A percentile compares a stretch with the other conserved stretches of the same genome.
These are phyloP conservation scores for Avena sativa DNA, from an alignment of 176 grass and related monocot genomes.

Conservation along the genomic window DNA sequence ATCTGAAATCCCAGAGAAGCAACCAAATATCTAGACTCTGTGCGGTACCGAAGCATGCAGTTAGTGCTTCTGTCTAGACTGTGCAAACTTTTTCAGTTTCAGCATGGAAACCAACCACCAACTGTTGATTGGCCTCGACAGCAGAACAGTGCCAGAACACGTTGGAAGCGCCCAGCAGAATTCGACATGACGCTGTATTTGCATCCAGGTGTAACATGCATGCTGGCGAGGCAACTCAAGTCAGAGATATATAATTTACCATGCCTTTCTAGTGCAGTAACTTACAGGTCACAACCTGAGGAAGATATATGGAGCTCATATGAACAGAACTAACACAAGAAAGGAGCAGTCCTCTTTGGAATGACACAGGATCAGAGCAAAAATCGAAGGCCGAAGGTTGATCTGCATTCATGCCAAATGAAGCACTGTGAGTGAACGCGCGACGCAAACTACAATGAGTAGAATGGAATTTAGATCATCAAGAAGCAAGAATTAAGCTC, in stretches of 20 bases:
- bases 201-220: conserved; percentile 4
- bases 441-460: background rate
- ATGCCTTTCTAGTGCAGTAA: background rate
- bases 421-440: conserved; percentile 5
- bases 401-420: conserved; percentile 29
- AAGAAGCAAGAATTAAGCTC: conserved; percentile 8
- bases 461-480: background rate
- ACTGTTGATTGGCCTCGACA: background rate
- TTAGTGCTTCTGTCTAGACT: background rate
- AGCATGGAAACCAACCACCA: background rate
- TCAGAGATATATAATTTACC: conserved; percentile 27
- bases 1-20: conserved; percentile 29
- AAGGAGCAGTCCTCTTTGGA: background rate
- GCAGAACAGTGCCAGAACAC: background rate
- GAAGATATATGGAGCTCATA: conserved; percentile 3
- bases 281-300: background rate
- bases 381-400: background rate
- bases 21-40: conserved; percentile 9
- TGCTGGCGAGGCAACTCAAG: conserved; percentile 13
- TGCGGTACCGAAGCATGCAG: background rate
- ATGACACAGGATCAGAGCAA: background rate
- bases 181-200: background rate
- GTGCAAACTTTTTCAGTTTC: background rate
- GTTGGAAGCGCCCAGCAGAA: conserved; percentile 9
- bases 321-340: conserved; percentile 27